phyloP scores from a whole-genome alignment of 805 yeast genomes.

The Pichia scutulata region DNA sequence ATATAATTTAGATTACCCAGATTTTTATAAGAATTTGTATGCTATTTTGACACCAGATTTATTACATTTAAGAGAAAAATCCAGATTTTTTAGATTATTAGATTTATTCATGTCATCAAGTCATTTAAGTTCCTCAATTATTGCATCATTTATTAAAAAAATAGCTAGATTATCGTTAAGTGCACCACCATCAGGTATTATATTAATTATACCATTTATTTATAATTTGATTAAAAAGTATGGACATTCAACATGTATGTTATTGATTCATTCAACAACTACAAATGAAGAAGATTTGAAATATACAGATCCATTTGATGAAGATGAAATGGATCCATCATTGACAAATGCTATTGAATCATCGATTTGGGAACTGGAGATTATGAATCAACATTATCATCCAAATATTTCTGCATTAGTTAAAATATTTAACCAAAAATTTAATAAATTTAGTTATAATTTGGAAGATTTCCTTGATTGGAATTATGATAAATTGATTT shows the following conservation, averaged over 20 bases:
- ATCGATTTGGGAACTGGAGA: constrained; percentile 87
- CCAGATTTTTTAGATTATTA: constrained; percentile 80
- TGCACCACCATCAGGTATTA: constrained; percentile 85
- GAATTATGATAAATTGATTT: constrained; percentile 62
- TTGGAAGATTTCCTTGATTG: constrained; percentile 94
- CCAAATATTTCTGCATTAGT: constrained; percentile 94
- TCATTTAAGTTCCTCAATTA: constrained; percentile 73
- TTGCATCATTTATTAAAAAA: constrained; percentile 84
- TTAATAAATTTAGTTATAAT: constrained; percentile 76
- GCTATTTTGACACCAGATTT: constrained; percentile 68
- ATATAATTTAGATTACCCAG: constrained; percentile 85
- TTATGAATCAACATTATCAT: constrained; percentile 74
- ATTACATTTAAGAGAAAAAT: constrained; percentile 70
- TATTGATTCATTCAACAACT: constrained; percentile 58
- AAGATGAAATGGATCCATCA: constrained; percentile 63
- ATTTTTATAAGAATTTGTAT: constrained; percentile 77
- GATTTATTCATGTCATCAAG: constrained; percentile 83
- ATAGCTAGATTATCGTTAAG: constrained; percentile 66
- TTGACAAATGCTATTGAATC: constrained; percentile 73
- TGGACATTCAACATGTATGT: constrained; percentile 86
- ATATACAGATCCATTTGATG: constrained; percentile 59
- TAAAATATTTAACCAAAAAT: constrained; percentile 81
- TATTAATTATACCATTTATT: constrained; percentile 80
- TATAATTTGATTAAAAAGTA: constrained; percentile 74
- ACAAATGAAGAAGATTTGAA: constrained; percentile 25